Base-by-base conservation (phyloP, 1,139 yeast genomes). In the Candida frijolesensis region DNA sequence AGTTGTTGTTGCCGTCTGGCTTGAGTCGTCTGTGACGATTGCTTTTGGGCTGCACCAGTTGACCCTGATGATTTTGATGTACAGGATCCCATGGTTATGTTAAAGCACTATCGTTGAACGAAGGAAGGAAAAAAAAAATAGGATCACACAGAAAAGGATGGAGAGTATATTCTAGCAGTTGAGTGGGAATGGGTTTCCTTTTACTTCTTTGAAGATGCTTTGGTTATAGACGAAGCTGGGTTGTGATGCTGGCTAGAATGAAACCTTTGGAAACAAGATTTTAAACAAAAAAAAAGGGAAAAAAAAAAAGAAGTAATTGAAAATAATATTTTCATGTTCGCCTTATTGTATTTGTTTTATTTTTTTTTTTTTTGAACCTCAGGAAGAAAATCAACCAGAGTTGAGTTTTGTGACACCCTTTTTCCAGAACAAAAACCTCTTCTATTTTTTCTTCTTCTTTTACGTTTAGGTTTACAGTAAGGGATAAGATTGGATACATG, bases 61-160 rank as follows among this genome's bases (percentile, higher is more conserved):
- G 51, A 30, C 9, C 47, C 34, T 6, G 49, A 19, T 14, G 54
- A 45, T 34, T 55, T 57, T 14, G 60, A 57, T 27, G 57, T 47
- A 46, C 60, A 57, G 14, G 55, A 57, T 39, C 60, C 60, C 60
- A 57, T 57, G 34, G 42, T 49, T 12, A 18, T 35, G 25, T 2
- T 25, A 14, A 19, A 27, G 15, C 10, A 11, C 2, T 44, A 11
- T 10, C 15, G 29, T 25, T 35, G 25, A n/a, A 30, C 18, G 18
- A 30, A 29, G 19, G 27, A 41, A 41, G 22, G 4, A n/a, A 29
- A 29, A 41, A 30, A 30, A 12, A 27, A 41, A 30, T 14, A 14
- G 30, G 25, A 39, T 22, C 12, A 30, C 25, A 19, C 12, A 14
- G 6, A 19, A n/a, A 41, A 14, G n/a, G 30, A 39, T 6, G 14